Percentiles rank a stretch among this genome's conserved stretches.
Conservation (phyloP, 352 stramenopile genomes). For the Globisporangium mamillatum region DNA sequence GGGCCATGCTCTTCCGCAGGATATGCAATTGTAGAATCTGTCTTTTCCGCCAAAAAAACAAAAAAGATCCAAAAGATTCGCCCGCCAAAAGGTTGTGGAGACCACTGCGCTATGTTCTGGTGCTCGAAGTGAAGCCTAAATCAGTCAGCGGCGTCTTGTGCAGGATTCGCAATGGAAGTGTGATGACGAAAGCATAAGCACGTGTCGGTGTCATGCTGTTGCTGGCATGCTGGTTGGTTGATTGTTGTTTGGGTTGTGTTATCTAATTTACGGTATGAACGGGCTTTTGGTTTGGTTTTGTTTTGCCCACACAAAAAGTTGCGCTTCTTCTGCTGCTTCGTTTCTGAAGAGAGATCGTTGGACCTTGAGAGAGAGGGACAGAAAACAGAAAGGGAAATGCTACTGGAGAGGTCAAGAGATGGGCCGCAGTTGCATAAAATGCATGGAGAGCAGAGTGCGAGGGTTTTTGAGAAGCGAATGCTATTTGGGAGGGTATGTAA, state of each 20-base stretch:
- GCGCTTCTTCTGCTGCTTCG: slow-evolving; percentile 2
- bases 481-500: slow-evolving; percentile 2
- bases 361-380: neutral
- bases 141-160: neutral
- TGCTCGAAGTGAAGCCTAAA: neutral
- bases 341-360: slow-evolving; percentile 2
- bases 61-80: neutral
- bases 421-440: neutral
- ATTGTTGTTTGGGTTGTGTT: neutral
- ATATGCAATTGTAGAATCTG: neutral
- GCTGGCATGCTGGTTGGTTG: neutral
- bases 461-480: neutral
- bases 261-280: neutral
- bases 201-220: neutral
- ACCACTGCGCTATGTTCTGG: neutral
- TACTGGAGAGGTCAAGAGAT: neutral
- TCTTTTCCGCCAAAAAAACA: neutral
- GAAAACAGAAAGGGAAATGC: neutral
- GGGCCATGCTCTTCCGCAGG: neutral
- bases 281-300: neutral
- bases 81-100: neutral
- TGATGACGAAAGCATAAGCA: neutral
- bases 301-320: neutral
- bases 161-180: neutral
- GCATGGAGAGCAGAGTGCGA: neutral